Base-by-base conservation (phyloP, 176 grass and related monocot genomes). In the Avena atlantica region DNA sequence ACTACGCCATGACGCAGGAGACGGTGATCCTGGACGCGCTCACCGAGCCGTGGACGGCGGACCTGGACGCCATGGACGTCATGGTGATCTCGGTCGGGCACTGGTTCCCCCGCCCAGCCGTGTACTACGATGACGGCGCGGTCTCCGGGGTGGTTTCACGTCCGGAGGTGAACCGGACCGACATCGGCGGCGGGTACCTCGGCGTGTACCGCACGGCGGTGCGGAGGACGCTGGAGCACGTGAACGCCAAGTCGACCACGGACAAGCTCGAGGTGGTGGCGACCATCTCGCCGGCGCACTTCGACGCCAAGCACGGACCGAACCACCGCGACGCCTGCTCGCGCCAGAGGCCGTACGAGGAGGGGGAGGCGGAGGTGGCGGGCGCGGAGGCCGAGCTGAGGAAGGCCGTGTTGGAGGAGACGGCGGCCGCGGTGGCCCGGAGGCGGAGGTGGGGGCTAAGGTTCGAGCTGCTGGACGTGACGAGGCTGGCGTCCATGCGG, bases 281-380 rank as follows among this genome's bases (percentile, higher is more conserved):
- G 3, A 93, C 91, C 1, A 92, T 92, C 80, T 85, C 94, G 44
- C 87, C 91, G 61, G 16, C 82, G 0, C 94, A 96, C 70, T 96
- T 93, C 85, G 91, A 96, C 1, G 9, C 40, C 69, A 64, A 23
- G 23, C 45, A 72, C 40, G 10, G 9, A 4, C 45, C 19, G 37
- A 47, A 72, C 40, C 69, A 72, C 69, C 69, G 69, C 17, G 69
- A 72, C 8, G 69, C 69, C 1, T 72, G 69, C 37, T 72, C 69
- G 9, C 40, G 19, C 37, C 9, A 1, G 37, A 72, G 12, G 4
- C 69, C 69, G 40, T 72, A 45, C 10, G 40, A 12, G 0, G 69
- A 72, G 19, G 40, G 19, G 4, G 40, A 72, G 69, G 69, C 4
- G 19, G 69, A 21, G 69, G 69, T 20, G 57, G 82, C 10, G 48